Base-by-base conservation (phyloP, 352 stramenopile species). In the Phytopythium kandeliae region DNA sequence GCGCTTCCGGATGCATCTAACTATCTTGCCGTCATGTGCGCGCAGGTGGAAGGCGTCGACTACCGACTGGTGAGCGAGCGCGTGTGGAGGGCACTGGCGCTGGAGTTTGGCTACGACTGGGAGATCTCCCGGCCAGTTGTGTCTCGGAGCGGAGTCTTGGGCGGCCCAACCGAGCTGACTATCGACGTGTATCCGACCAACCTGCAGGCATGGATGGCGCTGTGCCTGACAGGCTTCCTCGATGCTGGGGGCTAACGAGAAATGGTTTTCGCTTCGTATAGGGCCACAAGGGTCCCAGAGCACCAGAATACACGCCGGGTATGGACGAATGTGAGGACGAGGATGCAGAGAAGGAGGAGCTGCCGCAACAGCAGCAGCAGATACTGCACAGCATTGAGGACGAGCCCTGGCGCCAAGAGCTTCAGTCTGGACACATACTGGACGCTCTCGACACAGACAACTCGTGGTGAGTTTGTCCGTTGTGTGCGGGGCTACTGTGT, bases 381-480 rank as follows among this genome's bases (percentile, higher is more conserved):
- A n/a, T n/a, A n/a, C n/a, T n/a, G n/a, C n/a, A n/a, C n/a, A n/a
- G n/a, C n/a, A n/a, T n/a, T n/a, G n/a, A n/a, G n/a, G 37, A n/a
- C n/a, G 72, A 81, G 30, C 49, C 69, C 17, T 92, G 81, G 81
- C 58, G 78, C 16, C 66, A 67, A 16, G 50, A 76, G 10, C 60
- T 92, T 13, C 30, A 76, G 38, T 0, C 67, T 3, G 70, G 60
- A 0, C 67, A 88, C 53, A 54, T 85, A 28, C 54, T 92, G 12
- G 81, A 92, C 35, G 78, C 76, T 0, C 44, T 78, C 46, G 81
- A 92, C 52, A 89, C 71, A 11, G 68, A 81, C 54, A 75, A 71
- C 13, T 85, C 86, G 37, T 92, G 81, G 81, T 63, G 45, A 7
- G 42, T 4, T 33, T 16, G 41, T 33, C 12, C 30, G 28, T 31